These are phyloP conservation scores for Aspergillus oerlinghausenensis DNA, from an alignment of 2,329 filamentous ascomycete genomes.

Conservation along the genomic window DNA sequence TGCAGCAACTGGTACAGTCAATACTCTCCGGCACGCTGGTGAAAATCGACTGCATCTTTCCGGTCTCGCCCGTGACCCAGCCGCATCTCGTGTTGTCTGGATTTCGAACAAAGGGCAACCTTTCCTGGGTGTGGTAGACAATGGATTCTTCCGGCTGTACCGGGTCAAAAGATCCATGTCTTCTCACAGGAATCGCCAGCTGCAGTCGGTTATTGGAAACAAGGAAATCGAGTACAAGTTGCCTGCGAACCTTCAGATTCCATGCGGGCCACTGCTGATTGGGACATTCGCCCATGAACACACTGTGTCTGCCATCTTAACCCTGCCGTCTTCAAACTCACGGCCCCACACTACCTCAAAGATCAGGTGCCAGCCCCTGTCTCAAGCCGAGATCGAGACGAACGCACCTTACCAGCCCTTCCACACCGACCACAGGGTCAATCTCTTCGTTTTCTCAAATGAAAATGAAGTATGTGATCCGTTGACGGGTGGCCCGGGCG, in stretches of 20 bases:
- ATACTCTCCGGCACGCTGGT: slow-evolving; percentile 44
- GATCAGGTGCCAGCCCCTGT: slow-evolving; percentile 51
- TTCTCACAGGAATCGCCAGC: slow-evolving; percentile 51
- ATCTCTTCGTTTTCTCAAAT: slow-evolving; percentile 62
- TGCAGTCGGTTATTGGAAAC: slow-evolving; percentile 50
- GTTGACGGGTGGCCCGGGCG: slow-evolving; percentile 28
- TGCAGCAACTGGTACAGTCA: slow-evolving; percentile 46
- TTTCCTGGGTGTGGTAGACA: slow-evolving; percentile 43
- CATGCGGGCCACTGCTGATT: slow-evolving; percentile 54
- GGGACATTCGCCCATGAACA: slow-evolving; percentile 50
- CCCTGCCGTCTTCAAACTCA: slow-evolving; percentile 35
- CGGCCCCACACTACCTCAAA: slow-evolving; percentile 38
- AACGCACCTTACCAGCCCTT: slow-evolving; percentile 95
- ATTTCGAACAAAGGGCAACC: slow-evolving; percentile 39
- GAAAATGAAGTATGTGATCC: slow-evolving; percentile 39
- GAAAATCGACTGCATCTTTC: slow-evolving; percentile 47
- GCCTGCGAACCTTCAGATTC: slow-evolving; percentile 57
- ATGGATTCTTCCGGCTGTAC: slow-evolving; percentile 43
- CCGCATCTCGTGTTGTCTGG: slow-evolving; percentile 44
- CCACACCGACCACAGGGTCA: slow-evolving; percentile 82
- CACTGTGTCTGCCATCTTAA: slow-evolving; percentile 37
- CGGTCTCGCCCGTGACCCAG: slow-evolving; percentile 34
- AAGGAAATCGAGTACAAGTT: slow-evolving; percentile 65
- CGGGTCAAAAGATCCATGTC: slow-evolving; percentile 40
- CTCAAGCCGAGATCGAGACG: slow-evolving; percentile 88